Percentiles rank a stretch among this genome's conserved stretches.
phyloP scores from a whole-genome alignment of 495 filamentous ascomycete genomes.

The Geopyxis carbonaria region DNA sequence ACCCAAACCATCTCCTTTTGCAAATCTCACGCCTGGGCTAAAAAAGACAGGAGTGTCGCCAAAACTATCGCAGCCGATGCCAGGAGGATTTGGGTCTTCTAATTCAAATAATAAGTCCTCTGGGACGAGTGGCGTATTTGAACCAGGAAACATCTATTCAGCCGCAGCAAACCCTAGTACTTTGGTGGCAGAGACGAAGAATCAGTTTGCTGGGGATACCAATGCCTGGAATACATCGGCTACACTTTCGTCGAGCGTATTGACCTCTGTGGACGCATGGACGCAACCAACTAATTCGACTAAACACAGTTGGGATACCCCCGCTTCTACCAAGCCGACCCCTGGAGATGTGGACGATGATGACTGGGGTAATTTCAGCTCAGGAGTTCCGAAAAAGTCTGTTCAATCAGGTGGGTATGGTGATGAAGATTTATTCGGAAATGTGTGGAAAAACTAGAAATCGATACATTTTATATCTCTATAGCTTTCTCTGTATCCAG shows the following conservation, averaged over 20 bases:
- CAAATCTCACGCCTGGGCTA: conserved; percentile 42
- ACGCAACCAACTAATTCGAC: too few species aligned
- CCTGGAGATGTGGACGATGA: conserved; percentile 16
- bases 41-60: conserved; percentile 36
- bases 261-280: too few species aligned
- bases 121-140: too few species aligned
- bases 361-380: conserved; percentile 24
- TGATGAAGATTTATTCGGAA: conserved; percentile 23
- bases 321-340: conserved; percentile 25
- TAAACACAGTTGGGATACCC: conserved; percentile 37
- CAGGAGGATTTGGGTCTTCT: conserved; percentile 72
- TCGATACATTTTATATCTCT: not conserved
- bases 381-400: conserved; percentile 7
- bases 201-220: too few species aligned
- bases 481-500: not conserved
- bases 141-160: too few species aligned
- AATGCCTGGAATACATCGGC: too few species aligned
- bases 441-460: conserved; percentile 23
- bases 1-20: conserved; percentile 56
- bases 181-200: too few species aligned
- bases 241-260: too few species aligned
- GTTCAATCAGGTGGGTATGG: conserved; percentile 12
- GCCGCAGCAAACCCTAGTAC: too few species aligned
- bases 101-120: too few species aligned
- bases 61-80: conserved; percentile 38